Percentiles rank a stretch among this genome's conserved stretches.
phyloP scores from a whole-genome alignment of 108 stramenopile species.

The Schizochytrium sp. region DNA sequence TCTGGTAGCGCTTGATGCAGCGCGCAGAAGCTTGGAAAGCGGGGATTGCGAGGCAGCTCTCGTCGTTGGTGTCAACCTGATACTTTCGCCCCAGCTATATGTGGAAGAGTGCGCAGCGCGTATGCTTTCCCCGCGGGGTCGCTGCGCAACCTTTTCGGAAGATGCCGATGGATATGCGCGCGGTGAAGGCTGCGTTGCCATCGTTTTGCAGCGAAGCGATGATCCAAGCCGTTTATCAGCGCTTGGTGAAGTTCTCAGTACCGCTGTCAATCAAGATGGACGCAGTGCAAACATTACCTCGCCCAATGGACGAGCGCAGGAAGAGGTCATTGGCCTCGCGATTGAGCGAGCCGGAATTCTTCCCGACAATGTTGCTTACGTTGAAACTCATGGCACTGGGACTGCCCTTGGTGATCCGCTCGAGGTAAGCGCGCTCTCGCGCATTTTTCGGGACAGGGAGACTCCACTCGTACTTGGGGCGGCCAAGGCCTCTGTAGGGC shows the following conservation, averaged over 20 bases:
- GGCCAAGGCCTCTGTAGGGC: constrained; percentile 25
- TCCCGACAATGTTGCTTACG: background rate
- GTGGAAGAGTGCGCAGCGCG: background rate
- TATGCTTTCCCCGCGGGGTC: constrained; percentile 9
- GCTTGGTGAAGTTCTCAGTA: background rate
- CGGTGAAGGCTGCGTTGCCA: constrained; percentile 20
- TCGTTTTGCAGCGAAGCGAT: background rate
- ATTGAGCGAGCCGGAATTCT: background rate
- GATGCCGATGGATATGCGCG: constrained; percentile 24
- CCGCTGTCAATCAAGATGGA: constrained; percentile 28
- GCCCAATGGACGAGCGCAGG: constrained; percentile 23
- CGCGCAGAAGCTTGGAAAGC: background rate
- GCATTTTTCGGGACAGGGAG: background rate
- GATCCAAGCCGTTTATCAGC: background rate
- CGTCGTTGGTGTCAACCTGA: constrained; percentile 8
- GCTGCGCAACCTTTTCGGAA: constrained; percentile 17
- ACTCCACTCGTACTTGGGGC: background rate
- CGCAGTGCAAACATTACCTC: constrained; percentile 26
- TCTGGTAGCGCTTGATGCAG: constrained; percentile 22
- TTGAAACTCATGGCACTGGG: constrained; percentile 34
- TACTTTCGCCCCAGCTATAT: background rate
- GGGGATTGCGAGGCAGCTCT: background rate
- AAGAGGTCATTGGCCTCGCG: background rate
- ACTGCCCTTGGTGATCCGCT: constrained; percentile 30
- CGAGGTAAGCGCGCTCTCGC: constrained; percentile 7